These are phyloP conservation scores for Phytophthora boehmeriae DNA, from an alignment of 352 stramenopile species.

Conservation along the genomic window DNA sequence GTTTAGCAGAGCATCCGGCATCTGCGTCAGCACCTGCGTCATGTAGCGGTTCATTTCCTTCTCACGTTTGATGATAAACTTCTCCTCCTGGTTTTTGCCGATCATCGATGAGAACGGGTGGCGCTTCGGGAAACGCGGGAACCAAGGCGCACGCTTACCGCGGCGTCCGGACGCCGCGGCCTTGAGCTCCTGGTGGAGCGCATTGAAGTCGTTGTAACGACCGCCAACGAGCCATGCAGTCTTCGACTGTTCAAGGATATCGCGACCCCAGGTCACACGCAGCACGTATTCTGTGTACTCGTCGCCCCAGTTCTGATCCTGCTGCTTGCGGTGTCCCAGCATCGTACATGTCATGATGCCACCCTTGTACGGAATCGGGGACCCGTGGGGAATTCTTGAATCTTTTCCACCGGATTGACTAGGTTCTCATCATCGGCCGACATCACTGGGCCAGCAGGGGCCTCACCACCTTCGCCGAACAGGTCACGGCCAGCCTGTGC, in stretches of 20 bases:
- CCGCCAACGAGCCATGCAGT: slow-evolving; percentile 88
- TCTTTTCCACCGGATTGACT: slow-evolving; percentile 84
- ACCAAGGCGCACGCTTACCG: slow-evolving; percentile 89
- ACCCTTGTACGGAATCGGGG: slow-evolving; percentile 91
- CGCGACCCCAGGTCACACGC: slow-evolving; percentile 86
- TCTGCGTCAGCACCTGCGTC: slow-evolving; percentile 91
- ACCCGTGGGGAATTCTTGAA: slow-evolving; percentile 90
- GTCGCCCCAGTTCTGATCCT: slow-evolving; percentile 90
- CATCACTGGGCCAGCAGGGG: slow-evolving; percentile 79
- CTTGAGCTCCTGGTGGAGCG: slow-evolving; percentile 89
- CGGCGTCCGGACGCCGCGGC: slow-evolving; percentile 79
- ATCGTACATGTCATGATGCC: slow-evolving; percentile 90
- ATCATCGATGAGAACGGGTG: slow-evolving; percentile 92
- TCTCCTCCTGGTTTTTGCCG: slow-evolving; percentile 91
- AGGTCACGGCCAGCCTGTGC: slow-evolving; percentile 84
- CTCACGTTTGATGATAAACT: slow-evolving; percentile 92
- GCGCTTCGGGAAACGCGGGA: slow-evolving; percentile 89
- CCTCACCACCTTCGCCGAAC: slow-evolving; percentile 83
- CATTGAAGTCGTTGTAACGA: slow-evolving; percentile 92
- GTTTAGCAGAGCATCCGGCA: slow-evolving; percentile 88
- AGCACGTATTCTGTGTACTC: slow-evolving; percentile 92
- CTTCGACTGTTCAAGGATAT: slow-evolving; percentile 90
- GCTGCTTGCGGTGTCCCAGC: slow-evolving; percentile 87
- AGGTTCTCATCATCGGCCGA: slow-evolving; percentile 89
- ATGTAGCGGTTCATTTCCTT: slow-evolving; percentile 93